Conservation (phyloP, 257 asterid genomes). For the Solanum chilense region DNA sequence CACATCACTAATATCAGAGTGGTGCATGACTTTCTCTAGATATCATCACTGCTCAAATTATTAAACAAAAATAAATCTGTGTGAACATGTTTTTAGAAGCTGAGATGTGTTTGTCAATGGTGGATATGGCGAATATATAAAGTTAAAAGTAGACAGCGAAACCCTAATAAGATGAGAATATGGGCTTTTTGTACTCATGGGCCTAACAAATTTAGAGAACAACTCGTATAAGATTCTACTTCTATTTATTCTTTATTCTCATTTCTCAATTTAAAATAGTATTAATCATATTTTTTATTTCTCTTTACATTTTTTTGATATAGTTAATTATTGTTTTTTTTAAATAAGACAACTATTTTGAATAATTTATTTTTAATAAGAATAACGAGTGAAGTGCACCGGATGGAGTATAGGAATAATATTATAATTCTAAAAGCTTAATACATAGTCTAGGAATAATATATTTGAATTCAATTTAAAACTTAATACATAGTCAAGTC, state of each 20-base stretch:
- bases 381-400: no score
- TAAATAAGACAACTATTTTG: neutral
- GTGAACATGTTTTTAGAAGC: neutral
- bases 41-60: conserved; percentile 14
- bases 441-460: no score
- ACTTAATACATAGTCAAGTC: no score
- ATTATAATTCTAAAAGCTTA: no score
- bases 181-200: neutral
- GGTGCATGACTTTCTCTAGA: conserved; percentile 28
- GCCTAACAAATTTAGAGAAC: neutral
- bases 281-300: no score
- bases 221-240: neutral
- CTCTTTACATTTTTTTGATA: neutral
- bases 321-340: no score
- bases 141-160: neutral
- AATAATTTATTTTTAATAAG: no score
- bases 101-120: neutral
- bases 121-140: neutral
- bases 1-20: conserved; percentile 27
- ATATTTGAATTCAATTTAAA: no score
- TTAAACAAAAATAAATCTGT: neutral
- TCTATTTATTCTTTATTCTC: no score
- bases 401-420: neutral
- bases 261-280: no score
- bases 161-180: neutral